A percentile compares a stretch with the other conserved stretches of the same genome.
Evolutionary conservation across 805 yeast genomes (phyloP).

Genomic region (Blastobotrys parvus): DNA sequence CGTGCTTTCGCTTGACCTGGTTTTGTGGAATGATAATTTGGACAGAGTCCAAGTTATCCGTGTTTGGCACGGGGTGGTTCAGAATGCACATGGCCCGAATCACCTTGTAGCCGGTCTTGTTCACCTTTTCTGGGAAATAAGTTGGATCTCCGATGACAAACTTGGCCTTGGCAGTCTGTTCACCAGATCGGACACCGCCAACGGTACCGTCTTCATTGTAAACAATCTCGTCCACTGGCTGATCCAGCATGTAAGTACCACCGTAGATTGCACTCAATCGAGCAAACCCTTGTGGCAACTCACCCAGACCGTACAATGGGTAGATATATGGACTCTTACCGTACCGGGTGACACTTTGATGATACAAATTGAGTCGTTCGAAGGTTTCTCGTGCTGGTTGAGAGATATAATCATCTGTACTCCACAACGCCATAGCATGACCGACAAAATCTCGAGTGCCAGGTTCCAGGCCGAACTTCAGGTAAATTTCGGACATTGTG

Average conservation of each 20-base stretch:
- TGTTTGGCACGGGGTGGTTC: conserved; percentile 81
- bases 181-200: conserved; percentile 81
- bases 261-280: conserved; percentile 95
- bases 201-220: conserved; percentile 67
- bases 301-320: conserved; percentile 95
- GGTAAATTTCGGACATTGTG: conserved; percentile 87
- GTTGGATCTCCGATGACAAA: conserved; percentile 96
- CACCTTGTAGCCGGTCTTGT: conserved; percentile 62
- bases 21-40: conserved; percentile 96
- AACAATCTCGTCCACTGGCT: conserved; percentile 84
- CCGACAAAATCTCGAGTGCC: conserved; percentile 97
- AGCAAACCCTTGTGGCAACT: conserved; percentile 98
- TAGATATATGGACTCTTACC: conserved; percentile 96
- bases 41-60: conserved; percentile 75
- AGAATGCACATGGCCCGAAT: conserved; percentile 82
- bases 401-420: conserved; percentile 79
- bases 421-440: conserved; percentile 97
- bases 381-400: conserved; percentile 89
- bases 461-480: conserved; percentile 79
- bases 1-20: conserved; percentile 87
- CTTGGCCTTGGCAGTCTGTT: conserved; percentile 87
- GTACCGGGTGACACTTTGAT: conserved; percentile 85
- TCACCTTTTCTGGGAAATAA: conserved; percentile 80
- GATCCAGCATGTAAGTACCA: conserved; percentile 96
- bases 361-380: conserved; percentile 77